Base-by-base conservation (phyloP, 1,139 yeast genomes). In the Pichia terricola region DNA sequence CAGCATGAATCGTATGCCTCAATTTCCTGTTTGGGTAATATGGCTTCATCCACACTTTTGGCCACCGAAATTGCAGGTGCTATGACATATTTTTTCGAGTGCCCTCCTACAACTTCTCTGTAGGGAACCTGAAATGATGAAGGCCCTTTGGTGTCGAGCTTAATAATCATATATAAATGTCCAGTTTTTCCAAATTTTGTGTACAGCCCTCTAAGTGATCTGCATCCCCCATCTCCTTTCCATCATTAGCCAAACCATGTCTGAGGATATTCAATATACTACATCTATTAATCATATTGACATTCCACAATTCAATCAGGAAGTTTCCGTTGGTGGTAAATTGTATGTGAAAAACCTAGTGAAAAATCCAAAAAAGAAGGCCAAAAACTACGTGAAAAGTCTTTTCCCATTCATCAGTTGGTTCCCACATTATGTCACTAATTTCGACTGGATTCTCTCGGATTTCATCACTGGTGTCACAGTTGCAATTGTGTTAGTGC, bases 391-490 rank as follows among this genome's bases (percentile, higher is more conserved):
- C 56, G 47, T 79, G 4, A 50, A 67, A 25, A 80, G 91, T 2
- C 60, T 87, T 37, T 84, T 88, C 61, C 96, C 96, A 4, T 80
- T 88, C 38, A 63, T 76, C 3, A 67, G 69, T 26, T 88, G 96
- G 96, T 78, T 88, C 45, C 75, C 82, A 49, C 86, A 86, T 58
- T 88, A 88, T 64, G 88, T 88, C 58, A 58, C 70, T 22, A 72
- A 72, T 40, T 51, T 51, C 3, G 33, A 49, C 7, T 88, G 96
- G 96, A 67, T 81, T 26, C 76, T 78, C 49, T 77, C 88, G 40
- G 96, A 88, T 63, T 63, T 87, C 50, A 79, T 88, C 50, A 96
- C 96, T 4, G 96, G 96, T 59, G 72, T 88, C 48, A 86, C 96
- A 4, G 95, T 88, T 9, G 96, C 96, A 38, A 80, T 84, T 51